Evolutionary conservation across 169 alveolate genomes (phyloP).

Genomic region (Eimeria falciformis): DNA sequence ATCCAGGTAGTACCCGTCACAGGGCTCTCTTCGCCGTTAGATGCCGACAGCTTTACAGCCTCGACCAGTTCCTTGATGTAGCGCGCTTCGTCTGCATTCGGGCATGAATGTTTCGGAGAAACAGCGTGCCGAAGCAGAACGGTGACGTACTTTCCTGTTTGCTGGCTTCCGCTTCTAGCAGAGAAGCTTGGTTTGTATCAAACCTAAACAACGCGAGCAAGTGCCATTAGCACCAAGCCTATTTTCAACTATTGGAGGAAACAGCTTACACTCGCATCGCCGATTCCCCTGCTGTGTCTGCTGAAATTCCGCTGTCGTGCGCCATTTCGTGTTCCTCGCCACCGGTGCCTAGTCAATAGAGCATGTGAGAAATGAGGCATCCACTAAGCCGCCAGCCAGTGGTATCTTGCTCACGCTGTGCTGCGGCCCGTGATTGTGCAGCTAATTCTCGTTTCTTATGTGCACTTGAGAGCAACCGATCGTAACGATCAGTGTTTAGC

Average conservation of each 20-base stretch:
- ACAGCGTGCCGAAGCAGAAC: background rate
- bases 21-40: constrained; percentile 57
- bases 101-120: background rate
- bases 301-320: background rate
- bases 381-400: background rate
- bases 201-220: constrained; percentile 34
- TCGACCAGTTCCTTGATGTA: constrained; percentile 52
- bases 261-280: background rate
- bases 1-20: constrained; percentile 12
- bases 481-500: constrained; percentile 76
- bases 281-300: background rate
- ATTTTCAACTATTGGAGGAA: background rate
- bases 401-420: constrained; percentile 43
- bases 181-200: constrained; percentile 63
- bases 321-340: background rate
- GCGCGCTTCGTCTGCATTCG: constrained; percentile 65
- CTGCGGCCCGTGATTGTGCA: constrained; percentile 65
- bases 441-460: constrained; percentile 62
- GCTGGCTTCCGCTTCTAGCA: constrained; percentile 68
- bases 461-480: constrained; percentile 59
- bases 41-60: constrained; percentile 51
- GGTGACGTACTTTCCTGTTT: constrained; percentile 53
- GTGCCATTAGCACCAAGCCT: background rate
- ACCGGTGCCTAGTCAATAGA: background rate
- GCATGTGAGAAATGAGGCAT: background rate